A percentile compares a stretch with the other conserved stretches of the same genome.
phyloP scores from a whole-genome alignment of 2,329 filamentous ascomycete genomes.

The Pseudogymnoascus sp. region DNA sequence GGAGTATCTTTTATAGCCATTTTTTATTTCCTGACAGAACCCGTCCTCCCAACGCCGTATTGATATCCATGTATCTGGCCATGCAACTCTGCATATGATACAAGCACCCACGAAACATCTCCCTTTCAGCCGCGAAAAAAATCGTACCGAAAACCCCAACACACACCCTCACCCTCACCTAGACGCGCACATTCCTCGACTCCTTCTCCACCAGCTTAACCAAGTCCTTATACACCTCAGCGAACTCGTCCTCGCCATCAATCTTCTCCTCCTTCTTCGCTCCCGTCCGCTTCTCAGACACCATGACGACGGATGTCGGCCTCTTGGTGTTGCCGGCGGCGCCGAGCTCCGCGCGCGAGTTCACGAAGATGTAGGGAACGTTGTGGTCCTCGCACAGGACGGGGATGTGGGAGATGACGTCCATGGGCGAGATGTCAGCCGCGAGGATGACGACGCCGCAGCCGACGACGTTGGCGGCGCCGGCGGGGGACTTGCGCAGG shows the following conservation, averaged over 20 bases:
- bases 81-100: slow-evolving; percentile 7
- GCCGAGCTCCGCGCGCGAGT: slow-evolving; percentile 85
- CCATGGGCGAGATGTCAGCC: slow-evolving; percentile 95
- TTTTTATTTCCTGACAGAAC: slow-evolving; percentile 3
- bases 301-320: slow-evolving; percentile 94
- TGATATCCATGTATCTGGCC: slow-evolving; percentile 5
- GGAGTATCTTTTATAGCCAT: slow-evolving; percentile 1
- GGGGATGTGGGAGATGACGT: slow-evolving; percentile 96
- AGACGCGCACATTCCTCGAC: slow-evolving; percentile 38
- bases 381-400: slow-evolving; percentile 97
- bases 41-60: slow-evolving; percentile 1
- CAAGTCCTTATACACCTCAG: slow-evolving; percentile 54
- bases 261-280: slow-evolving; percentile 33
- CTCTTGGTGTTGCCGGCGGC: slow-evolving; percentile 91
- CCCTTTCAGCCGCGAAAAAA: slow-evolving; percentile 1
- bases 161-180: slow-evolving; percentile 7
- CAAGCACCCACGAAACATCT: slow-evolving; percentile 4
- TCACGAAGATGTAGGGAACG: slow-evolving; percentile 93
- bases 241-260: slow-evolving; percentile 49
- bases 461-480: slow-evolving; percentile 53
- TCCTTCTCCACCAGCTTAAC: slow-evolving; percentile 60
- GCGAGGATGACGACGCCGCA: slow-evolving; percentile 83
- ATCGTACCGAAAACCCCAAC: background rate
- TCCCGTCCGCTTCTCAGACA: slow-evolving; percentile 47
- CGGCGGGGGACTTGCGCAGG: slow-evolving; percentile 78